Evolutionary conservation across 306 rosid genomes (phyloP).

Genomic region (Senna tora): DNA sequence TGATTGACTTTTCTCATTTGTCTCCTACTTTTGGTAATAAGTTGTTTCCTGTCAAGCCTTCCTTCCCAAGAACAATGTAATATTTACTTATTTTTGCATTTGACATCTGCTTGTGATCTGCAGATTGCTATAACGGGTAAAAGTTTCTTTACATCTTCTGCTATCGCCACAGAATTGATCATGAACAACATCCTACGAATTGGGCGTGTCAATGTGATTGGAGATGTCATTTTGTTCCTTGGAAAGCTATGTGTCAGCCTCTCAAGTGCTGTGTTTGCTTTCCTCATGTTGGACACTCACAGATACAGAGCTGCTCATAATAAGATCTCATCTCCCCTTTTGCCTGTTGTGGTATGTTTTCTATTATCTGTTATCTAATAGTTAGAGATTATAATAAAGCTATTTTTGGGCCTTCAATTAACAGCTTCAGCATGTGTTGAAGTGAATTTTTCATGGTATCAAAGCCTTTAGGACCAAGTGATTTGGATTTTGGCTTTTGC

Average conservation of each 20-base stretch:
- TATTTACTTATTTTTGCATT: slow-evolving; percentile 3
- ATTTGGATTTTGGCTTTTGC: too few relatives aligned
- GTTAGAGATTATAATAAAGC: too few relatives aligned
- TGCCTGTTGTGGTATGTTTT: slow-evolving; percentile 87
- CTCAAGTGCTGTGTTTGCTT: slow-evolving; percentile 85
- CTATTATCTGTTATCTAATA: neutral
- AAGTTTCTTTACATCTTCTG: slow-evolving; percentile 81
- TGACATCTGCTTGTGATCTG: slow-evolving; percentile 38
- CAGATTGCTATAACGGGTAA: slow-evolving; percentile 95
- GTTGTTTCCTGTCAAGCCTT: neutral
- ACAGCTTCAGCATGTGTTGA: neutral
- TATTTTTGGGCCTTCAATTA: too few relatives aligned
- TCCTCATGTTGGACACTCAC: slow-evolving; percentile 93
- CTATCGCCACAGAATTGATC: slow-evolving; percentile 82
- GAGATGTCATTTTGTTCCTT: slow-evolving; percentile 91
- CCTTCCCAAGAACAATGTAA: neutral
- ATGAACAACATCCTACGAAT: slow-evolving; percentile 87
- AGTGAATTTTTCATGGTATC: too few relatives aligned
- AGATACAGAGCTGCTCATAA: slow-evolving; percentile 72
- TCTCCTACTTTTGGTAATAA: slow-evolving; percentile 2
- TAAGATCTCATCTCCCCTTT: slow-evolving; percentile 95
- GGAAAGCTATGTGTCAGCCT: slow-evolving; percentile 94
- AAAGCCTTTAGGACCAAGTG: too few relatives aligned
- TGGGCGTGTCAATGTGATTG: slow-evolving; percentile 91
- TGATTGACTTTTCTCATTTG: neutral